phyloP scores from a whole-genome alignment of 129 eudicot species.

The Arctium minus region DNA sequence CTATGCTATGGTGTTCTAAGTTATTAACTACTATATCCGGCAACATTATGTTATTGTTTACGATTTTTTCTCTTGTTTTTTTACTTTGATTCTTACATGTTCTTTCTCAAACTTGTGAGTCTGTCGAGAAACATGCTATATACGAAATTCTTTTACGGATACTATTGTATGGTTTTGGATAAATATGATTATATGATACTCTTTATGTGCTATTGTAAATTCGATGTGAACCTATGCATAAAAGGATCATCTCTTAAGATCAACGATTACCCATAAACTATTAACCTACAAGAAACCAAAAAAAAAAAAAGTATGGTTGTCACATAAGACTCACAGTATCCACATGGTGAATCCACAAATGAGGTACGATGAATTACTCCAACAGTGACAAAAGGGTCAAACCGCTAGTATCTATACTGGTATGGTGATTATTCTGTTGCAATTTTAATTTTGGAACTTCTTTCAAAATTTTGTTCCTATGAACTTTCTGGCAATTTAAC shows the following conservation, averaged over 20 bases:
- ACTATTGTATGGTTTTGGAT: constrained; percentile 14
- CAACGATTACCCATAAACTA: background rate
- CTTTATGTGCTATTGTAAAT: constrained; percentile 3
- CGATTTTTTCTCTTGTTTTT: background rate
- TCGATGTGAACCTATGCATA: background rate
- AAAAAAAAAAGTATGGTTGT: background rate
- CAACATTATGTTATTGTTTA: constrained; percentile 10
- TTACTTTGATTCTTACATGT: constrained; percentile 1
- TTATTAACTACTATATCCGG: background rate
- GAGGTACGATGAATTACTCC: no score
- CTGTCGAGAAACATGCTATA: constrained; percentile 12
- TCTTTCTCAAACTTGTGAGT: background rate
- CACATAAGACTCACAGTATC: background rate
- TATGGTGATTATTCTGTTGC: no score
- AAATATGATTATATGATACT: constrained; percentile 4
- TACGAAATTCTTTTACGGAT: constrained; percentile 15
- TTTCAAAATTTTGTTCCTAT: no score
- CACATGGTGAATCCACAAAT: background rate
- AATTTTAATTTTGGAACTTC: no score
- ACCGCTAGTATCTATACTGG: no score
- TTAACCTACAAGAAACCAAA: background rate
- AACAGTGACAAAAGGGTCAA: no score
- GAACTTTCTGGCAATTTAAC: no score
- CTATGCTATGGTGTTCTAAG: constrained; percentile 1
- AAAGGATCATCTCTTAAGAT: background rate